Evolutionary conservation across 768 basidiomycete species (phyloP), one percentile per base, ranked within the genome.

Genomic region (Podaxis carcinomalis): DNA sequence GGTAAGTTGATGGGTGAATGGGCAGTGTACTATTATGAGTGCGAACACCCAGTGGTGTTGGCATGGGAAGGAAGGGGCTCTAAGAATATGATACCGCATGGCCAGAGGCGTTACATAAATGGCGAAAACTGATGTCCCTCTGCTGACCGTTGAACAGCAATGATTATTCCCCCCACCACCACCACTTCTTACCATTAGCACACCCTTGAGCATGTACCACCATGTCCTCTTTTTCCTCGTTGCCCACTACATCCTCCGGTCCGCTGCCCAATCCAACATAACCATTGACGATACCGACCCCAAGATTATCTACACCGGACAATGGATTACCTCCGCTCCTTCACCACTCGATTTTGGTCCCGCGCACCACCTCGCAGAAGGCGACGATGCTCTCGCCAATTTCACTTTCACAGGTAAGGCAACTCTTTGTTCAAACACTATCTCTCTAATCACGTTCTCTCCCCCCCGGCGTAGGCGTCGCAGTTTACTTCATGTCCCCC

Each of bases 401-500:
- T 46, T 64, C 21, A 64, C 32, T 10, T 64, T 64, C 27, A 57
- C 56, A 40, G 63, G 63, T 64, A 23, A 54, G 44, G 2, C 14
- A 13, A 16, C 9, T 13, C 1, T 9, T 25, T 16, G 10, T 39
- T n/a, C 27, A 1, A 28, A 21, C 2, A 4, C 28, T 23, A 19
- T 35, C 9, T 4, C 5, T 42, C 21, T 23, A 25, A 21, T 47
- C 21, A 23, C 3, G 27, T 13, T 23, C 14, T n/a, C 32, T 25
- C 13, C 36, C 35, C 2, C 23, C 23, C 35, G 0, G 3, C 25
- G 21, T 32, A 78, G 77, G 77, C 19, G 67, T 72, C 3, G 74
- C 74, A n/a, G 67, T 78, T 7, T 77, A 75, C 49, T 75, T 73
- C 59, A 62, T 76, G 62, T 71, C 73, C 0, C 74, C 77, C 21